phyloP scores from a whole-genome alignment of 2,329 filamentous ascomycete genomes.

The Trichoderma koningii region DNA sequence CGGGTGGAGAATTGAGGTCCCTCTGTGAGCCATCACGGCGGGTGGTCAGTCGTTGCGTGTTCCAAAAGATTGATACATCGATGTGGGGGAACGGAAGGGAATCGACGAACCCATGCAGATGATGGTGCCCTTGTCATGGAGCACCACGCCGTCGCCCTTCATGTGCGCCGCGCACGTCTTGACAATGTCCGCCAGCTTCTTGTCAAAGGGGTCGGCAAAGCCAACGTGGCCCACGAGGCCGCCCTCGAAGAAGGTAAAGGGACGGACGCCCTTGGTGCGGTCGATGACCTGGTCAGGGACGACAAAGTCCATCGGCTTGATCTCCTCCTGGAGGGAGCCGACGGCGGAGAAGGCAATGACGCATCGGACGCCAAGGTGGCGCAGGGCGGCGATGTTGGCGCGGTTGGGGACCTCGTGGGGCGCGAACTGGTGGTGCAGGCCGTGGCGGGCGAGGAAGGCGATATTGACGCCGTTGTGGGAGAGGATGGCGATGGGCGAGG shows the following conservation, averaged over 20 bases:
- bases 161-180: slow-evolving; percentile 72
- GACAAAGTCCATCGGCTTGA: slow-evolving; percentile 95
- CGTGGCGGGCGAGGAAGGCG: slow-evolving; percentile 93
- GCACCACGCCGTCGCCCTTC: slow-evolving; percentile 77
- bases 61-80: not conserved
- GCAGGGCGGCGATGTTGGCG: slow-evolving; percentile 97
- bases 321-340: slow-evolving; percentile 86
- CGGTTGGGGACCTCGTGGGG: slow-evolving; percentile 94
- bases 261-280: slow-evolving; percentile 90
- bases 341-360: slow-evolving; percentile 96
- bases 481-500: slow-evolving; percentile 78
- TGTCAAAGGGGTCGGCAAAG: slow-evolving; percentile 94
- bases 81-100: too few relatives aligned
- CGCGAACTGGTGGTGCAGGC: slow-evolving; percentile 81
- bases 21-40: slow-evolving; percentile 56
- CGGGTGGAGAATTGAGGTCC: slow-evolving; percentile 98
- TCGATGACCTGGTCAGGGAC: slow-evolving; percentile 96
- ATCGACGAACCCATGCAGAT: slow-evolving; percentile 79
- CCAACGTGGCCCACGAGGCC: slow-evolving; percentile 92
- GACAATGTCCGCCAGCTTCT: slow-evolving; percentile 72
- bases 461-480: slow-evolving; percentile 80
- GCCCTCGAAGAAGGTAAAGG: slow-evolving; percentile 93
- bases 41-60: not conserved
- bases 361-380: slow-evolving; percentile 83
- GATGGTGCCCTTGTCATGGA: slow-evolving; percentile 83